Evolutionary conservation across 2,329 filamentous ascomycete genomes (phyloP).

Genomic region (Apiospora arundinis): DNA sequence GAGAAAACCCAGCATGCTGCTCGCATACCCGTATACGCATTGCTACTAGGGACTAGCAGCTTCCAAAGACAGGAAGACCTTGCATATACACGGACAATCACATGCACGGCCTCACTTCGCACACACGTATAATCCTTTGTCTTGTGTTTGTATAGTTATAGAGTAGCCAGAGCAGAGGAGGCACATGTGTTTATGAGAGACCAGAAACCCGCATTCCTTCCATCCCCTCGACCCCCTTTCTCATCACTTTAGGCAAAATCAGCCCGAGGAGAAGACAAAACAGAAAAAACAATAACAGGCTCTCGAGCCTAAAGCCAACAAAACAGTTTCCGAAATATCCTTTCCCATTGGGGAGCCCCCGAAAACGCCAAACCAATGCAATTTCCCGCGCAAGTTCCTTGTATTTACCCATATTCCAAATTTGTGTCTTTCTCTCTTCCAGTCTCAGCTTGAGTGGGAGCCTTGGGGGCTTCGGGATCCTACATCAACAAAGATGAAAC

Average conservation of each 20-base stretch:
- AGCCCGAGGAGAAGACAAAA: neutral
- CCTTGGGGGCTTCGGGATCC: neutral
- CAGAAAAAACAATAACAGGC: neutral
- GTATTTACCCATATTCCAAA: neutral
- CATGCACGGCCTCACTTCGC: neutral
- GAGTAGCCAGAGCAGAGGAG: neutral
- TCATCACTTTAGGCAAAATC: neutral
- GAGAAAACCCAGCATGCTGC: no score
- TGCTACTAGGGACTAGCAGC: neutral
- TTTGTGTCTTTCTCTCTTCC: neutral
- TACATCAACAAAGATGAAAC: neutral
- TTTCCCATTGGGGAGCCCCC: neutral
- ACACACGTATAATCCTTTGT: neutral
- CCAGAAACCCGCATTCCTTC: neutral
- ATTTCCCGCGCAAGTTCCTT: neutral
- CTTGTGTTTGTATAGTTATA: no score
- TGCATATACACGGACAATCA: neutral
- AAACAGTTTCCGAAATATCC: neutral
- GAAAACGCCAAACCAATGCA: slow-evolving; percentile 4
- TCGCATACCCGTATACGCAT: no score
- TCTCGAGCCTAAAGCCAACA: neutral
- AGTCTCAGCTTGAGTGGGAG: neutral
- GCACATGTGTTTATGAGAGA: neutral
- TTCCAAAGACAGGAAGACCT: neutral
- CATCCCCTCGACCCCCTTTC: neutral